phyloP scores from a whole-genome alignment of 1,284 basidiomycete genomes.

The Ustilago vetiveriae region DNA sequence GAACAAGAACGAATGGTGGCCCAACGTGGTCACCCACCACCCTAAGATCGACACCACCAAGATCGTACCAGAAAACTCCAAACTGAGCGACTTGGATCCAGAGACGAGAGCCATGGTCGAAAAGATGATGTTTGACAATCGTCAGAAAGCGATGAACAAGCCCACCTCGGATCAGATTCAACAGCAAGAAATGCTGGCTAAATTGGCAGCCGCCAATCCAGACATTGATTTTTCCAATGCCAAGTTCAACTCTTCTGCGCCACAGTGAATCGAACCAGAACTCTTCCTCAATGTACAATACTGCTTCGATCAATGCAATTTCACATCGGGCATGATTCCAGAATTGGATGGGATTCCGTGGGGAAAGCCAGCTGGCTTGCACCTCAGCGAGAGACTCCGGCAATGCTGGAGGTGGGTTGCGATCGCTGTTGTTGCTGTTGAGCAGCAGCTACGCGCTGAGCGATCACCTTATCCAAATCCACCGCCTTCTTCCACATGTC shows the following conservation, averaged over 20 bases:
- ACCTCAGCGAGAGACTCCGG: constrained; percentile 21
- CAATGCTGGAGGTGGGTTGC: constrained; percentile 3
- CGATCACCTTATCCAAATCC: constrained; percentile 33
- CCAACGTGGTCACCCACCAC: constrained; percentile 91
- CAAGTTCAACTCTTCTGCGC: constrained; percentile 38
- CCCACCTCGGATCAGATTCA: constrained; percentile 69
- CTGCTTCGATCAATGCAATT: too few species aligned
- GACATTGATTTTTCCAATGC: constrained; percentile 49
- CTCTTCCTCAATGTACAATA: too few species aligned
- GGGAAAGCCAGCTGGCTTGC: too few species aligned
- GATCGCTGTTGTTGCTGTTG: constrained; percentile 18
- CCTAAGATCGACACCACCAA: constrained; percentile 97
- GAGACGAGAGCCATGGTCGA: constrained; percentile 97
- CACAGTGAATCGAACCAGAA: too few species aligned
- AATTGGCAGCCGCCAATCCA: constrained; percentile 43
- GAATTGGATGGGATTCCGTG: too few species aligned
- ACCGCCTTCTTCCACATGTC: constrained; percentile 47
- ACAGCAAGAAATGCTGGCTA: constrained; percentile 55
- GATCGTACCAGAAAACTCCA: constrained; percentile 94
- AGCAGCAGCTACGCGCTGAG: constrained; percentile 14
- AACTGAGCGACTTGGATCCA: constrained; percentile 92
- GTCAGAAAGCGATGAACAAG: constrained; percentile 96
- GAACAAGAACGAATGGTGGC: constrained; percentile 94
- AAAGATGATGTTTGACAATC: constrained; percentile 99
- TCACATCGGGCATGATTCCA: too few species aligned